Percentiles rank a stretch among this genome's conserved stretches.
phyloP scores from a whole-genome alignment of 2,329 filamentous ascomycete genomes.

The Ceratocystiopsis minuta region DNA sequence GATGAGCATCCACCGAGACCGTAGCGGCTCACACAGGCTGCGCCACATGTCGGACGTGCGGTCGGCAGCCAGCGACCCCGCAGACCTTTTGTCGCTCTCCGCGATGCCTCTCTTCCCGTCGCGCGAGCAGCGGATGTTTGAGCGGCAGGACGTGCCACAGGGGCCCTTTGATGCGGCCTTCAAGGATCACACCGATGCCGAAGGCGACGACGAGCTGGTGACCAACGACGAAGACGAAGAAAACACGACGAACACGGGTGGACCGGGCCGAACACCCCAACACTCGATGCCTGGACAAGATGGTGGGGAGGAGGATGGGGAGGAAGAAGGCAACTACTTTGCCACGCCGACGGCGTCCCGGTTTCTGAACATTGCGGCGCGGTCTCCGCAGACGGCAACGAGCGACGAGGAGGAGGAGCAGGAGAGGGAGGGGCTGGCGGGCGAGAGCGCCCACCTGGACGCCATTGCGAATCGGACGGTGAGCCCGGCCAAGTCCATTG shows the following conservation, averaged over 20 bases:
- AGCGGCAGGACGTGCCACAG: slow-evolving; percentile 6
- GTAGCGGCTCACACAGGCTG: slow-evolving; percentile 22
- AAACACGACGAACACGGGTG: slow-evolving; percentile 6
- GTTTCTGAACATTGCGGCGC: slow-evolving; percentile 6
- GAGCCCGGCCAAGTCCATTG: slow-evolving; percentile 1
- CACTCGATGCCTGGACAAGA: neutral
- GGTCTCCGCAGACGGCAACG: slow-evolving; percentile 1
- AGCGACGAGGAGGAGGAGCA: neutral
- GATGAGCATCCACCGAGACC: slow-evolving; percentile 30
- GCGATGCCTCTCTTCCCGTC: slow-evolving; percentile 18
- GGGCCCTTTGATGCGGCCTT: slow-evolving; percentile 19
- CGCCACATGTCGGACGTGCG: slow-evolving; percentile 36
- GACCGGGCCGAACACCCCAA: slow-evolving; percentile 1
- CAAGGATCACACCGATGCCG: slow-evolving; percentile 57
- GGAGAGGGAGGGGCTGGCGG: too few relatives aligned
- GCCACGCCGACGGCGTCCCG: slow-evolving; percentile 26
- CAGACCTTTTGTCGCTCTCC: slow-evolving; percentile 36
- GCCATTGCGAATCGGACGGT: too few relatives aligned
- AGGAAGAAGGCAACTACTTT: slow-evolving; percentile 71
- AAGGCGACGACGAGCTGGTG: slow-evolving; percentile 78
- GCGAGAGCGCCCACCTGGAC: neutral
- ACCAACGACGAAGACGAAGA: slow-evolving; percentile 56
- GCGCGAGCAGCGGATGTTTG: slow-evolving; percentile 15
- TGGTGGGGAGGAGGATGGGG: slow-evolving; percentile 14
- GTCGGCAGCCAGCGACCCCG: slow-evolving; percentile 45